Evolutionary conservation across 2,329 filamentous ascomycete species (phyloP).

Genomic region (Pseudomassariella vexata): DNA sequence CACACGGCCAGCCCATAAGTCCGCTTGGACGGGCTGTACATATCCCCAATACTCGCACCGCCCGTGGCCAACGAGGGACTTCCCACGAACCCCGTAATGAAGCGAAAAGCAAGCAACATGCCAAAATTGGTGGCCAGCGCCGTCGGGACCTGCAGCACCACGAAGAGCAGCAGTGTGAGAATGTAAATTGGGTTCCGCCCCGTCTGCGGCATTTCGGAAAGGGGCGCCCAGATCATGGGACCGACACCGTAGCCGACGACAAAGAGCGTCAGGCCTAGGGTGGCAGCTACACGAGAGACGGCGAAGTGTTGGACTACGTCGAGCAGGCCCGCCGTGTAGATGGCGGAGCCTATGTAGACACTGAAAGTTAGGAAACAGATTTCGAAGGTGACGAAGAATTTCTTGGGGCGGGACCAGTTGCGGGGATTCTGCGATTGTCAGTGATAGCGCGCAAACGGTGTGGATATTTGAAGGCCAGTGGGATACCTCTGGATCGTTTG

Average conservation of each 20-base stretch:
- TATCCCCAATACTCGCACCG: slow-evolving; percentile 20
- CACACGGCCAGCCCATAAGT: slow-evolving; percentile 39
- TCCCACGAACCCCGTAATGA: slow-evolving; percentile 42
- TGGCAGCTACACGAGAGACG: slow-evolving; percentile 14
- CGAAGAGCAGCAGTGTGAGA: slow-evolving; percentile 50
- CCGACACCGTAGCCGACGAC: slow-evolving; percentile 26
- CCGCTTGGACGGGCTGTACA: slow-evolving; percentile 28
- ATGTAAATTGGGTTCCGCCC: slow-evolving; percentile 55
- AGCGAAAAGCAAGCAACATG: slow-evolving; percentile 45
- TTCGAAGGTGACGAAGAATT: slow-evolving; percentile 23
- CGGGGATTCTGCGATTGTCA: slow-evolving; percentile 30
- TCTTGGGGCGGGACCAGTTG: slow-evolving; percentile 36
- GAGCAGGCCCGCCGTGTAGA: slow-evolving; percentile 15
- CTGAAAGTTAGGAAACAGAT: slow-evolving; percentile 20
- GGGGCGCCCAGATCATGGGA: slow-evolving; percentile 49
- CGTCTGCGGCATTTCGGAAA: slow-evolving; percentile 52
- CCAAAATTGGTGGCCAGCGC: slow-evolving; percentile 48
- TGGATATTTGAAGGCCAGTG: background rate
- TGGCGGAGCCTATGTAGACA: slow-evolving; percentile 20
- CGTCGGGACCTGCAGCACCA: slow-evolving; percentile 47
- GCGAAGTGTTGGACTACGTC: slow-evolving; percentile 13
- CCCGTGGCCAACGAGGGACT: slow-evolving; percentile 22
- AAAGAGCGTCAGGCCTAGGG: slow-evolving; percentile 18
- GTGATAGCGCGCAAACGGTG: background rate
- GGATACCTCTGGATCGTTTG: slow-evolving; percentile 9